These are phyloP conservation scores for Alternaria sp. DNA, from an alignment of 2,329 filamentous ascomycete genomes.

Conservation along the genomic window DNA sequence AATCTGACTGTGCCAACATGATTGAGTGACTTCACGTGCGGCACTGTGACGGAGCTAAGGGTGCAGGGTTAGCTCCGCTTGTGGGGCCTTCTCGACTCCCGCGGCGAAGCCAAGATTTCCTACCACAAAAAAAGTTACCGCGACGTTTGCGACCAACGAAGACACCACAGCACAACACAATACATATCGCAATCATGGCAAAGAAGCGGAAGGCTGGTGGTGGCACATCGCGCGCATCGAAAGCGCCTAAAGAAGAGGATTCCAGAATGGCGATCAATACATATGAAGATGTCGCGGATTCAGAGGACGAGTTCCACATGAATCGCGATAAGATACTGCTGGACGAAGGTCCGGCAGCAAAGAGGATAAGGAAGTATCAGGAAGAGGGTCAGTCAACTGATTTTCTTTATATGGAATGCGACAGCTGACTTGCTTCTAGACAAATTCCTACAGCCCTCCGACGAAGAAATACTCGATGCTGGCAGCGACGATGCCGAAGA, in stretches of 20 bases:
- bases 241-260: constrained; percentile 45
- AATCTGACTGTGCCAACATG: background rate
- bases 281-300: constrained; percentile 88
- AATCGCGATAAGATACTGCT: constrained; percentile 86
- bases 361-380: constrained; percentile 74
- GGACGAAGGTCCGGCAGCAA: constrained; percentile 80
- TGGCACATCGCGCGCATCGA: constrained; percentile 50
- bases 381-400: constrained; percentile 65
- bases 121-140: constrained; percentile 34
- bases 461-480: constrained; percentile 69
- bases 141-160: constrained; percentile 11
- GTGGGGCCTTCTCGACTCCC: constrained; percentile 20
- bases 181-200: constrained; percentile 53
- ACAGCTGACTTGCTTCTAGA: constrained; percentile 53
- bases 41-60: background rate
- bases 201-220: constrained; percentile 74
- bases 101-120: constrained; percentile 43
- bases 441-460: constrained; percentile 64
- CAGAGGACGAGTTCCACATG: constrained; percentile 91
- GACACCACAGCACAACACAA: constrained; percentile 14
- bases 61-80: background rate
- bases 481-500: constrained; percentile 56
- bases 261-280: constrained; percentile 67
- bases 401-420: background rate
- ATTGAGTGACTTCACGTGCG: background rate